Base-by-base conservation (phyloP, 495 filamentous ascomycete genomes). In the Hypomontagnella monticulosa region DNA sequence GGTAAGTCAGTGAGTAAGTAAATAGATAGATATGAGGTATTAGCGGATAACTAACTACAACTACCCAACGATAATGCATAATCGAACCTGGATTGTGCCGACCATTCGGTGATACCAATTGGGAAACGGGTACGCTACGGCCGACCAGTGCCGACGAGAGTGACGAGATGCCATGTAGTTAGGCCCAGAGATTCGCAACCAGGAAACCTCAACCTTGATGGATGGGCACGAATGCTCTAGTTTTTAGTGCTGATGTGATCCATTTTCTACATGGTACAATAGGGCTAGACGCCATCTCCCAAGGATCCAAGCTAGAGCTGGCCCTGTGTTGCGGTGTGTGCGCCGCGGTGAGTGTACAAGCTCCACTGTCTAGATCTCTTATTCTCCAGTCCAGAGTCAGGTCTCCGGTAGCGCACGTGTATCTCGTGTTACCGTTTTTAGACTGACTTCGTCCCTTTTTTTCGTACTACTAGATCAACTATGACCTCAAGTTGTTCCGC, bases 21-120 rank as follows among this genome's bases (percentile, higher is more conserved):
- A 12, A 33, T 20, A 38, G 20, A 38, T 33, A 53, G 4, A 19
- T 53, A 38, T 14, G 32, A 53, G 4, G 12, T 53, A 38, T 14
- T 12, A 10, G 36, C 36, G 36, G n/a, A 11, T 42, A 40, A 40
- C 41, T 51, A 27, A 52, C 37, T 37, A 15, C 14, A 27, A 27
- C 23, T 36, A n/a, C 14, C 12, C 37, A n/a, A 10, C 37, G n/a
- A 34, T 33, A 42, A 42, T 63, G 50, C 66, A 63, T 55, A 47
- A 60, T 69, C 66, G n/a, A 55, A 49, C 60, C 20, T 63, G 50
- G 6, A 6, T 27, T 27, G 23, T 55, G 48, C 66, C 66, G 66
- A 19, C 36, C 37, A 60, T n/a, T 54, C 55, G 60, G 60, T 57
- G 41, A 49, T 59, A 51, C 66, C 27, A 64, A 69, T 64, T 48